Percentiles rank a stretch among this genome's conserved stretches.
These are phyloP conservation scores for Serendipita sp. DNA, from an alignment of 768 basidiomycete genomes.

Conservation along the genomic window DNA sequence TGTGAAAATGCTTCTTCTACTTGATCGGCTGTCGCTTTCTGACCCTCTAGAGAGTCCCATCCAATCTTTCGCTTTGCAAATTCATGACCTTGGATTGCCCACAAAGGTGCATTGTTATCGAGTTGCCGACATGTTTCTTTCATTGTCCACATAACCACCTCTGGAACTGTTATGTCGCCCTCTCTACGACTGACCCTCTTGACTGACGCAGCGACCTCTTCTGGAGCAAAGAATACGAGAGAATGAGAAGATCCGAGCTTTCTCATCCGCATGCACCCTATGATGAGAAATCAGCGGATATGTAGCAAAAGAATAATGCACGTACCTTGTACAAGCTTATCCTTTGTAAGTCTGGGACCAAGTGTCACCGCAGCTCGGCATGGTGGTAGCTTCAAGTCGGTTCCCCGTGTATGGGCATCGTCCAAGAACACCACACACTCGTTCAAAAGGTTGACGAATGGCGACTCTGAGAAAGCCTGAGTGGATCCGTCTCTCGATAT, in stretches of 20 bases:
- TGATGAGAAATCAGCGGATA: neutral
- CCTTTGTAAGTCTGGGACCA: constrained; percentile 36
- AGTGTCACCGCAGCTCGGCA: constrained; percentile 33
- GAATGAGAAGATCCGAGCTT: constrained; percentile 32
- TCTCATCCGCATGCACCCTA: constrained; percentile 41
- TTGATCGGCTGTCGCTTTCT: neutral
- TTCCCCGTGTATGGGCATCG: constrained; percentile 38
- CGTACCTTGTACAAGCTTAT: constrained; percentile 35
- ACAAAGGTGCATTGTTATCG: constrained; percentile 24
- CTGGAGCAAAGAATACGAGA: constrained; percentile 32
- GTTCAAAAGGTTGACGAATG: constrained; percentile 22
- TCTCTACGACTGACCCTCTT: too few relatives aligned
- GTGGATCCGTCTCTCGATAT: constrained; percentile 23
- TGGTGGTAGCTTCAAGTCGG: constrained; percentile 34
- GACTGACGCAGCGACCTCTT: constrained; percentile 26
- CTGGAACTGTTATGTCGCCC: constrained; percentile 6
- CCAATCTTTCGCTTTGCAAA: constrained; percentile 16
- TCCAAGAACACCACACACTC: constrained; percentile 35
- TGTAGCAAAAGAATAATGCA: neutral
- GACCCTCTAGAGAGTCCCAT: constrained; percentile 11
- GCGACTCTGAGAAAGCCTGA: constrained; percentile 25
- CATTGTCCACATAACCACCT: constrained; percentile 32
- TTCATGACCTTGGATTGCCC: constrained; percentile 28
- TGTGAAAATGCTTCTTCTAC: constrained; percentile 8
- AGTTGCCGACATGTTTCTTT: constrained; percentile 29